Base-by-base conservation (phyloP, 352 stramenopile genomes). In the Blastocystis sp. region DNA sequence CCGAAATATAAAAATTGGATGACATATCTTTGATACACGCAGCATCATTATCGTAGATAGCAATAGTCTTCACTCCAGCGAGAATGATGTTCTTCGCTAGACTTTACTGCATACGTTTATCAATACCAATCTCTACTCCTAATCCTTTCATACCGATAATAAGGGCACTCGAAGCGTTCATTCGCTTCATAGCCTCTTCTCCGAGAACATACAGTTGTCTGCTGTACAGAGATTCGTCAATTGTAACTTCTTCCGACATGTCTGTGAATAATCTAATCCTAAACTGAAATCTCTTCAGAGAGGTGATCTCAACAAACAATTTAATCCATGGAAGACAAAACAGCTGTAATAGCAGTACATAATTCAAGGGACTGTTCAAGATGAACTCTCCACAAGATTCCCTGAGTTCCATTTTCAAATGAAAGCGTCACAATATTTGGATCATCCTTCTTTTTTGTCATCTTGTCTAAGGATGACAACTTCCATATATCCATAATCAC, bases 151-250 rank as follows among this genome's bases (percentile, higher is more conserved):
- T 90, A 0, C 96, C 96, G 77, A 98, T 89, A 87, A 99, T 91
- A 46, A 99, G 92, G 35, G 98, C 96, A 67, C 95, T 95, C 21
- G 93, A 93, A 27, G 91, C 90, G 88, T 95, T 95, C 96, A 99
- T 98, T 57, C 94, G 93, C 85, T 93, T 90, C 91, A 98, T 96
- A 16, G 96, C 96, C 88, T 99, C 97, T 89, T 97, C 96, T 29
- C 97, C 97, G 94, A 99, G 98, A 29, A 99, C 97, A 88, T 99
- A 99, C 11, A 99, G 92, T 92, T 99, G 96, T 46, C 94, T 92
- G 88, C 92, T 95, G 89, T 96, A 96, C 11, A 95, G 90, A 35
- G 78, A 78, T 32, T 89, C 75, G 56, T 90, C 88, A 77, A 90
- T 89, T 94, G 92, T 58, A 19, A 12, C 27, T 43, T 59, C 54